A percentile compares a stretch with the other conserved stretches of the same genome.
Conservation (phyloP, 2,329 filamentous ascomycete genomes). For the Chaetoscypha palmicola region DNA sequence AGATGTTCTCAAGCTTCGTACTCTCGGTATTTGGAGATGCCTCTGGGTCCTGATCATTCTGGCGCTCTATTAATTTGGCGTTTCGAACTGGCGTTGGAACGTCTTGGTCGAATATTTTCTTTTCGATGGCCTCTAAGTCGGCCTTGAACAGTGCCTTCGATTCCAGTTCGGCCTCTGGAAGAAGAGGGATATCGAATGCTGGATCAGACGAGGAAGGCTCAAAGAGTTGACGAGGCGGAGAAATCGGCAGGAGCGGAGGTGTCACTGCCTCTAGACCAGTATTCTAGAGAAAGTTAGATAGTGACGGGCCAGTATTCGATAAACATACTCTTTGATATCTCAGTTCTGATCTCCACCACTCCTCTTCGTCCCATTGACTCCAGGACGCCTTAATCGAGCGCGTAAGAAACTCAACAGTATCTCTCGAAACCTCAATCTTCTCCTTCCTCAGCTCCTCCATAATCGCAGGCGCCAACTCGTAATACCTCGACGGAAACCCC, state of each 20-base stretch:
- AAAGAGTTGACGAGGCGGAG: slow-evolving; percentile 13
- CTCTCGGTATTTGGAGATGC: slow-evolving; percentile 32
- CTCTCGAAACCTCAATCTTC: slow-evolving; percentile 24
- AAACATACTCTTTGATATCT: slow-evolving; percentile 14
- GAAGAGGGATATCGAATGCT: slow-evolving; percentile 20
- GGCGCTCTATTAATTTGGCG: neutral
- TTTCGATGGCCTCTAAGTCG: slow-evolving; percentile 24
- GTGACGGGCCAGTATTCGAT: neutral
- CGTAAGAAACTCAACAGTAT: slow-evolving; percentile 22
- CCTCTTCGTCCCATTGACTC: slow-evolving; percentile 20
- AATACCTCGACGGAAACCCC: slow-evolving; percentile 17
- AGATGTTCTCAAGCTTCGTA: slow-evolving; percentile 62
- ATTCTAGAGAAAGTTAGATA: slow-evolving; percentile 14
- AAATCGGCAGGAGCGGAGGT: slow-evolving; percentile 27
- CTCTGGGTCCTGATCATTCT: slow-evolving; percentile 19
- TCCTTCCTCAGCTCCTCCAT: slow-evolving; percentile 23
- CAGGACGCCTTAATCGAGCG: slow-evolving; percentile 15
- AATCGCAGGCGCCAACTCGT: slow-evolving; percentile 13
- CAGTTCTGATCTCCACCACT: slow-evolving; percentile 15
- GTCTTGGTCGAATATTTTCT: slow-evolving; percentile 27
- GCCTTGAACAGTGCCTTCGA: slow-evolving; percentile 19
- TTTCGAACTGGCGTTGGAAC: slow-evolving; percentile 17
- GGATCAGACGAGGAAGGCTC: slow-evolving; percentile 23
- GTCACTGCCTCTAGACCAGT: slow-evolving; percentile 23
- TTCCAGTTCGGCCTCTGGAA: slow-evolving; percentile 19